Evolutionary conservation across 2,329 filamentous ascomycete species (phyloP), one percentile per base, ranked within the genome.

Genomic region (Exophiala aquamarina): DNA sequence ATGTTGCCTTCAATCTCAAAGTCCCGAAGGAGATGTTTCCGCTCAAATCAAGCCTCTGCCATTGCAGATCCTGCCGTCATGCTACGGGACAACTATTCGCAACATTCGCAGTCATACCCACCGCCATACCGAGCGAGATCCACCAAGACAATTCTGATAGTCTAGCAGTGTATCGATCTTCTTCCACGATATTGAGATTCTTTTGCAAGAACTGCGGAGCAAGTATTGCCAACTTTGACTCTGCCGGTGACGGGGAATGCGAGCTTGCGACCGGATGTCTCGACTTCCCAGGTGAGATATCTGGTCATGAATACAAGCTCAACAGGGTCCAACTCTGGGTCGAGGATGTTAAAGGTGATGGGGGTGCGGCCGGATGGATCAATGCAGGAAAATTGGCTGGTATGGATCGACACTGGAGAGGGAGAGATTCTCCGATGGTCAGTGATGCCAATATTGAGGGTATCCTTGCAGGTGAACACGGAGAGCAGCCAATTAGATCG

Each of bases 31-130:
- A 39, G 8, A 15, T 37, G 11, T 14, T 57, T 6, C 55, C 55
- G 6, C 62, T 79, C 0, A 47, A 61, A 32, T 70, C 64, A 0
- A 59, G 59, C 4, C 64, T 62, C 45, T 79, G 76, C 55, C 75
- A 79, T 61, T 79, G 76, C 63, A 62, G 61, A 14, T 77, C 74
- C 2, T 79, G 76, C 56, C 69, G 75, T 1, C 73, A 71, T 44
- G 28, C 63, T 2, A 72, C 70, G 0, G 75, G 76, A 17, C 67
- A 59, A 4, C 59, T 76, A 17, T 72, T 73, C 60, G 64, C 60
- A 15, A 60, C 58, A 6, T 52, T 40, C 23, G 55, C 50, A 9
- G 47, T 55, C 21, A 55, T 56, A 6, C 52, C 55, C 6, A 11
- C 26, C 4, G 38, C 36, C 9, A 4, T 51, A 21, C 50, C 54